These are phyloP conservation scores for Piper longum DNA, from an alignment of 164 flowering plant genomes.

Conservation along the genomic window DNA sequence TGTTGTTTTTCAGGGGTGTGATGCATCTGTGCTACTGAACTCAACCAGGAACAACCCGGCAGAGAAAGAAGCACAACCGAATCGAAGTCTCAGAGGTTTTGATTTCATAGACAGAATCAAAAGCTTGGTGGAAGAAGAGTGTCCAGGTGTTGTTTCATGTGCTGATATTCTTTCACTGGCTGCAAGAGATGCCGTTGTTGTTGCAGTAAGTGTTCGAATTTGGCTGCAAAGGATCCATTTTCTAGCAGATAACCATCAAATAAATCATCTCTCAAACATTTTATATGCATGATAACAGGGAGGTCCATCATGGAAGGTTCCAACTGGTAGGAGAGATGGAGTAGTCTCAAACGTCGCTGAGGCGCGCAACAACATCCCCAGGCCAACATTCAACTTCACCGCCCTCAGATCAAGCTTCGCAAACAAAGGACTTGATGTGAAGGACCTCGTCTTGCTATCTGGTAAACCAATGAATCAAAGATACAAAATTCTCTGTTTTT, in stretches of 20 bases:
- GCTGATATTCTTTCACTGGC: slow-evolving; percentile 41
- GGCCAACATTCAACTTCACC: slow-evolving; percentile 33
- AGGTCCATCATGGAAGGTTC: slow-evolving; percentile 37
- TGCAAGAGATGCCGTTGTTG: slow-evolving; percentile 32
- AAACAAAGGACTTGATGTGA: slow-evolving; percentile 27
- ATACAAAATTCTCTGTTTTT: neutral
- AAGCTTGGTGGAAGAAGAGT: slow-evolving; percentile 25
- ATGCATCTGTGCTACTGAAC: slow-evolving; percentile 50
- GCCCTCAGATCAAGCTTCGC: slow-evolving; percentile 15
- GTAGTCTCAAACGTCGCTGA: slow-evolving; percentile 25
- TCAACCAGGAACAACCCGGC: slow-evolving; percentile 12
- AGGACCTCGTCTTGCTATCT: slow-evolving; percentile 52
- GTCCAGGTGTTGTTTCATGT: slow-evolving; percentile 51
- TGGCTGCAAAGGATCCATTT: neutral
- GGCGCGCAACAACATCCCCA: slow-evolving; percentile 24
- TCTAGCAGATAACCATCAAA: no score
- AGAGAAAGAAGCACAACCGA: slow-evolving; percentile 40
- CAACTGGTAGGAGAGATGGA: slow-evolving; percentile 64
- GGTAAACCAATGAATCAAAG: slow-evolving; percentile 18
- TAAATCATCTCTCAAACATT: neutral
- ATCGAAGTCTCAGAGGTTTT: slow-evolving; percentile 35
- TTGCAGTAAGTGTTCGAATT: slow-evolving; percentile 7
- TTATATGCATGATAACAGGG: slow-evolving; percentile 7
- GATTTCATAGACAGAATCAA: slow-evolving; percentile 37
- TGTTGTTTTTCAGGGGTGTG: slow-evolving; percentile 41